These are phyloP conservation scores for Plectosphaerella sp. DNA, from an alignment of 2,329 filamentous ascomycete genomes.

Conservation along the genomic window DNA sequence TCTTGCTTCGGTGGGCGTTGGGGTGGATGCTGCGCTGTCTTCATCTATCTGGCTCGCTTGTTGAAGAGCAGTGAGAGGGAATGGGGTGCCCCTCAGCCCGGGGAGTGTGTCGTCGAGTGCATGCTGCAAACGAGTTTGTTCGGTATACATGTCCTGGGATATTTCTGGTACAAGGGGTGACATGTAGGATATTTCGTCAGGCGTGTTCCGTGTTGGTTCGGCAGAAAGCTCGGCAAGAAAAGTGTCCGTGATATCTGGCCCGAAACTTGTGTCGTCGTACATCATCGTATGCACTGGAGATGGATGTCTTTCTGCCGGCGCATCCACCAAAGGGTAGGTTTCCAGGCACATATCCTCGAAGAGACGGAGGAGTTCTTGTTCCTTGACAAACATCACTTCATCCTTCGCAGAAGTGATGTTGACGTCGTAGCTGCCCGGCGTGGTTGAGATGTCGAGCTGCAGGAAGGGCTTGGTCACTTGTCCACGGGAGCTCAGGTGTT, in stretches of 20 bases:
- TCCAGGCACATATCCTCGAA: constrained; percentile 40
- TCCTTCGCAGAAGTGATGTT: constrained; percentile 72
- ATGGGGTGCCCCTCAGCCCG: too few relatives aligned
- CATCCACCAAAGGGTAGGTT: constrained; percentile 24
- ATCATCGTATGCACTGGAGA: too few relatives aligned
- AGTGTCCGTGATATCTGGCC: too few relatives aligned
- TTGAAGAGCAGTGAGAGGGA: too few relatives aligned
- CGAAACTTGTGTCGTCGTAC: too few relatives aligned
- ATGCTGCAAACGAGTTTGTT: not conserved
- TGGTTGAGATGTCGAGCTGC: constrained; percentile 58
- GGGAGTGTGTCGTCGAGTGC: not conserved
- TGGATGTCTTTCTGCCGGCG: too few relatives aligned
- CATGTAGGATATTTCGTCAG: too few relatives aligned
- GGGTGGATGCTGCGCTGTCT: not conserved
- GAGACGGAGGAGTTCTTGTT: constrained; percentile 35
- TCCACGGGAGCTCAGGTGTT: constrained; percentile 10
- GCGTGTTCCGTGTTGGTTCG: too few relatives aligned
- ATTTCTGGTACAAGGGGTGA: too few relatives aligned
- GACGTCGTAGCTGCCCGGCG: constrained; percentile 60
- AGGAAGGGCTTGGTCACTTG: constrained; percentile 54
- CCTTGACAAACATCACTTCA: constrained; percentile 63
- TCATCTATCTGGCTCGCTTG: too few relatives aligned
- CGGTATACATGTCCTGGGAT: not conserved
- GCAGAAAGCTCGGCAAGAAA: too few relatives aligned
- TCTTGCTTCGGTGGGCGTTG: not conserved